Evolutionary conservation across 2,329 filamentous ascomycete species (phyloP), one percentile per base, ranked within the genome.

Genomic region (Didymella pinodella): DNA sequence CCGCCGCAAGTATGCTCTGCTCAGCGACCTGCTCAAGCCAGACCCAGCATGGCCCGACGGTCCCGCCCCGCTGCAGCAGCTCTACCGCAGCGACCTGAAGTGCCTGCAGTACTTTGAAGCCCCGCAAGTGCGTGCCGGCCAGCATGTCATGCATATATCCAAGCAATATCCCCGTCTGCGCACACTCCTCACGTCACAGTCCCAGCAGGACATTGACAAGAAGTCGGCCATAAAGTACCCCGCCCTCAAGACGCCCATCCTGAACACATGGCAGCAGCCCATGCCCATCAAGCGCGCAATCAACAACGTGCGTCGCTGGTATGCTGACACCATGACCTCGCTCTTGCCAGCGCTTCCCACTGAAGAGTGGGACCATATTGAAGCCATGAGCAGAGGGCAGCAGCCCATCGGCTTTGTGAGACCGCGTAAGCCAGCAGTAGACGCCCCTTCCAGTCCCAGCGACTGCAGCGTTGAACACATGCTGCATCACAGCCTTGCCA

Each of bases 1-100:
- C 8, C 80, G 75, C 62, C 78, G 84, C 31, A 80, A 84, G 65
- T 77, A 82, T 57, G 74, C 82, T 10, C 70, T 88, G 46, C 59
- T 75, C 1, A 53, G 61, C 1, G 31, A 64, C 2, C 52, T 76
- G 20, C 60, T 75, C 16, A 59, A 57, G 55, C 73, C 73, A 6
- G 68, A 73, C 44, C 56, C 60, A 4, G 43, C 57, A 12, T 38
- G 48, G 16, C 32, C 54, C 8, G 20, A 29, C 7, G 57, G 18
- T 2, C 57, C 59, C 1, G 43, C 69, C 2, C 72, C 74, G 7
- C 69, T 77, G 29, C 77, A 79, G 54, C 54, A 66, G 45, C 70
- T 79, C 32, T 78, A 79, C 47, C 65, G 71, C 65, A 75, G 72
- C 68, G 65, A 68, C 55, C 62, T 67, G 44, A 62, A 59, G 41